Evolutionary conservation across 148 eudicot species (phyloP).

Genomic region (Dysphania ambrosioides): DNA sequence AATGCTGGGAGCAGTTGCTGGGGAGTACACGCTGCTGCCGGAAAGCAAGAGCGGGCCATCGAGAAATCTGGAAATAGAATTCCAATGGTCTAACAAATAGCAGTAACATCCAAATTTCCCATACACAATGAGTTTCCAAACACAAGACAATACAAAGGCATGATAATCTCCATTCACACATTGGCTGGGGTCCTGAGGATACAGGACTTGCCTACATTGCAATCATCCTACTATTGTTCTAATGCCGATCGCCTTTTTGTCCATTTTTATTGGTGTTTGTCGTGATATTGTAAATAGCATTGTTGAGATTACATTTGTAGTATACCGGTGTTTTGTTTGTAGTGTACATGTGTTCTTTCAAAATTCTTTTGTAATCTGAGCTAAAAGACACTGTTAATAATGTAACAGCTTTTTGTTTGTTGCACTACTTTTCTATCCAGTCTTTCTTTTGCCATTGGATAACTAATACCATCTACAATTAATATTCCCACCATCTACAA

Average conservation of each 20-base stretch:
- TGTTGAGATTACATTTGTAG: conserved; percentile 21
- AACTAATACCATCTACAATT: too few species aligned
- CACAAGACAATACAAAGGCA: conserved; percentile 2
- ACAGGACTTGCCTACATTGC: background rate
- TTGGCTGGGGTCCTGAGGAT: background rate
- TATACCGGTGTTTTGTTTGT: conserved; percentile 21
- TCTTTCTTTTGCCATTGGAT: too few species aligned
- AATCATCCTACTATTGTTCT: background rate
- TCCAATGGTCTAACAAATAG: conserved; percentile 88
- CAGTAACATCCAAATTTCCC: background rate
- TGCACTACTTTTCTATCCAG: background rate
- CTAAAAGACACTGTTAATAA: conserved; percentile 23
- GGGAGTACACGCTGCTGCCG: conserved; percentile 84
- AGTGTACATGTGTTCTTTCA: conserved; percentile 26
- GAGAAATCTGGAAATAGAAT: conserved; percentile 91
- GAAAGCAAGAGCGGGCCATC: conserved; percentile 96
- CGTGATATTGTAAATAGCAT: conserved; percentile 24
- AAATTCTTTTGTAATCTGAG: conserved; percentile 38
- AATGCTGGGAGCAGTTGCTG: conserved; percentile 90
- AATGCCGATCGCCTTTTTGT: background rate
- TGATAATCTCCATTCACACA: background rate
- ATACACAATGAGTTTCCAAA: conserved; percentile 7
- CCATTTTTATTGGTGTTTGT: conserved; percentile 13
- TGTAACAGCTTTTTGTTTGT: conserved; percentile 11
- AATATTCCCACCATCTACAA: too few species aligned